Base-by-base conservation (phyloP, 2,329 filamentous ascomycete genomes). In the Botryotinia narcissicola region DNA sequence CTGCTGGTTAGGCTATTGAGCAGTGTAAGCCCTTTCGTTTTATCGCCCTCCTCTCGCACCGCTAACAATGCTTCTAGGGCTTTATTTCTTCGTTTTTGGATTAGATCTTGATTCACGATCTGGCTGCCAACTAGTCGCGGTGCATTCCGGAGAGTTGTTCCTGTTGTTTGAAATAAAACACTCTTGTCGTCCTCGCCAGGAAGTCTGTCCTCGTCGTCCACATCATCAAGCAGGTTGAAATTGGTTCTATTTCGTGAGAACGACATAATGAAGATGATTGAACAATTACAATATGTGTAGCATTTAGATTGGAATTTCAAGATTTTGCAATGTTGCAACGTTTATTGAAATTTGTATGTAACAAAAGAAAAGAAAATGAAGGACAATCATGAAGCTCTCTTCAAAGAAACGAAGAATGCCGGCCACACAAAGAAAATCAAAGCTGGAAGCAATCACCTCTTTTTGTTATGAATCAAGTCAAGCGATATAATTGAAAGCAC, bases 391-490 rank as follows among this genome's bases (percentile, higher is more conserved):
- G 25, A 40, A 44, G 70, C 61, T 29, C 59, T 67, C 35, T 14
- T 57, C 70, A 72, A 72, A 68, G 61, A 72, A 68, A 68, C 37
- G 61, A 72, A 46, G 70, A 72, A 72, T 60, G 51, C 48, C 48
- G 35, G 18, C n/a, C 25, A 57, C 29, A 54, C 22, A 66, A 59
- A 48, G 51, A 60, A 54, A 72, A 32, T 18, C 22, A 59, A 68
- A 57, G 70, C 70, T 67, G 61, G 46, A 60, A 72, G 62, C 70
- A 72, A 57, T 48, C 51, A 72, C 35, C 40, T 72, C 61, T 67
- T 57, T 68, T 35, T 72, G 57, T 42, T n/a, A n/a, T 46, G 20
- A 72, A 59, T 60, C 29, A 20, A 57, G 29, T 59, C 37, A 46
- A 54, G n/a, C 35, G 7, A 16, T 40, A 40, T 60, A 22, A 37